A percentile compares a stretch with the other conserved stretches of the same genome.
Evolutionary conservation across 345 rosid genomes (phyloP).

Genomic region (Eutrema yunnanense): DNA sequence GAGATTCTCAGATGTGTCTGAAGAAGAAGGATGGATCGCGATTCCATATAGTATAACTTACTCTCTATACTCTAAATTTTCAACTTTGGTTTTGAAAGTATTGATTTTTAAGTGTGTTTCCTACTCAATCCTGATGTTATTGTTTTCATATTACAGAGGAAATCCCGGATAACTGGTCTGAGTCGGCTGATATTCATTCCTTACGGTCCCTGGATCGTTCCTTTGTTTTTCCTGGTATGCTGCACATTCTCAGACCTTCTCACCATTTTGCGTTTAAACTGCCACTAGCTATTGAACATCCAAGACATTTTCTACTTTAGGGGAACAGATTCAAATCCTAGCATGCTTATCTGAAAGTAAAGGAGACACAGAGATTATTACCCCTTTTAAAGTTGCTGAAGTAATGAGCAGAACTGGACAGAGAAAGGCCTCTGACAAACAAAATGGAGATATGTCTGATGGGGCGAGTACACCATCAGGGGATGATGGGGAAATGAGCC

Average conservation of each 20-base stretch:
- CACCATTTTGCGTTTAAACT: background rate
- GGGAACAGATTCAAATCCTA: slow-evolving; percentile 83
- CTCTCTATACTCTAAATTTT: background rate
- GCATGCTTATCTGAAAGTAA: slow-evolving; percentile 83
- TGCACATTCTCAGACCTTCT: background rate
- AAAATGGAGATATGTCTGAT: slow-evolving; percentile 43
- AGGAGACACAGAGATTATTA: slow-evolving; percentile 76
- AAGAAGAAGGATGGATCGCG: slow-evolving; percentile 88
- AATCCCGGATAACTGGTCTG: slow-evolving; percentile 66
- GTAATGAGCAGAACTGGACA: slow-evolving; percentile 69
- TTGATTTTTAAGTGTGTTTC: background rate
- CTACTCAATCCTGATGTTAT: background rate
- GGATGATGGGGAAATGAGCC: slow-evolving; percentile 46
- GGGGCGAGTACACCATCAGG: slow-evolving; percentile 32
- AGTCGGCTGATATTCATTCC: slow-evolving; percentile 53
- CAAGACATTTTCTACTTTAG: slow-evolving; percentile 36
- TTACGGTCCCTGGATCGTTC: slow-evolving; percentile 67
- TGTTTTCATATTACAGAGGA: slow-evolving; percentile 40
- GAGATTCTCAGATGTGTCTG: slow-evolving; percentile 66
- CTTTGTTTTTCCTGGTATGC: slow-evolving; percentile 85
- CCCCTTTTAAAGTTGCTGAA: slow-evolving; percentile 94
- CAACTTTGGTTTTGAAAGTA: background rate
- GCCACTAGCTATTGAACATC: background rate
- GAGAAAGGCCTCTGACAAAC: slow-evolving; percentile 44
- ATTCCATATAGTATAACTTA: slow-evolving; percentile 64